Conservation (phyloP, 192 early-diverging fungal species). For the Phlyctochytrium planicorne region DNA sequence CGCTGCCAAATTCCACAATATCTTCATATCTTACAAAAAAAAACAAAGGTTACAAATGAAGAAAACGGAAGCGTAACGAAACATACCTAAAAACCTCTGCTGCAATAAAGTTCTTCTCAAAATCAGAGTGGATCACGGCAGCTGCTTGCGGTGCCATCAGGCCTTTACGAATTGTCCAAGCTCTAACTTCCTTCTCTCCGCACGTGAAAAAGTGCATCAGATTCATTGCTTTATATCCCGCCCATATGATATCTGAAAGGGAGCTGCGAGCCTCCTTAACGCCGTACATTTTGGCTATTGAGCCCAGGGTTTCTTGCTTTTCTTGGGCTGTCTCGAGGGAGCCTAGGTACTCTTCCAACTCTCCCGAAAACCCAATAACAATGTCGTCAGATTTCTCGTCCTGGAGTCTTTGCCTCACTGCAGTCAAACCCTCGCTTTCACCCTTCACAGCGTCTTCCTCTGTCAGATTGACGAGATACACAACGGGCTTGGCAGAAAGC, state of each 20-base stretch:
- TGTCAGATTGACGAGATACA: slow-evolving; percentile 83
- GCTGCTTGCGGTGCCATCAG: slow-evolving; percentile 86
- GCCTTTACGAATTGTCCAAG: slow-evolving; percentile 82
- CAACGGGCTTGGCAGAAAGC: slow-evolving; percentile 87
- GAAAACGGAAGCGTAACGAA: too few relatives aligned
- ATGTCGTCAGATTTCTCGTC: slow-evolving; percentile 25
- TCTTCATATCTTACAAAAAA: slow-evolving; percentile 61
- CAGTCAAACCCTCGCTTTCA: slow-evolving; percentile 67
- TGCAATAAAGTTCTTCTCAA: slow-evolving; percentile 71
- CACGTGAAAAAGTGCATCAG: slow-evolving; percentile 93
- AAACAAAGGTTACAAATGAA: too few relatives aligned
- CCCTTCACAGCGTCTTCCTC: slow-evolving; percentile 53
- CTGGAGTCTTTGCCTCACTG: slow-evolving; percentile 65
- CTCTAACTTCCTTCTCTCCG: slow-evolving; percentile 84
- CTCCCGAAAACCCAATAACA: slow-evolving; percentile 84
- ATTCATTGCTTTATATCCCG: slow-evolving; percentile 83
- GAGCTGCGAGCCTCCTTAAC: slow-evolving; percentile 42
- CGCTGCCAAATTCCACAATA: slow-evolving; percentile 69
- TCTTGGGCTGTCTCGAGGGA: slow-evolving; percentile 55
- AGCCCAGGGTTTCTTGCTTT: slow-evolving; percentile 31
- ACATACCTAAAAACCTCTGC: slow-evolving; percentile 63
- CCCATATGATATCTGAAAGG: slow-evolving; percentile 86
- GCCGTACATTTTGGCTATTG: slow-evolving; percentile 55
- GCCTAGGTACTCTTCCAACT: slow-evolving; percentile 66
- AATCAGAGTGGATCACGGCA: slow-evolving; percentile 87